Evolutionary conservation across 1,139 yeast genomes (phyloP), one percentile per base, ranked within the genome.

Genomic region (Hanseniaspora sp.): DNA sequence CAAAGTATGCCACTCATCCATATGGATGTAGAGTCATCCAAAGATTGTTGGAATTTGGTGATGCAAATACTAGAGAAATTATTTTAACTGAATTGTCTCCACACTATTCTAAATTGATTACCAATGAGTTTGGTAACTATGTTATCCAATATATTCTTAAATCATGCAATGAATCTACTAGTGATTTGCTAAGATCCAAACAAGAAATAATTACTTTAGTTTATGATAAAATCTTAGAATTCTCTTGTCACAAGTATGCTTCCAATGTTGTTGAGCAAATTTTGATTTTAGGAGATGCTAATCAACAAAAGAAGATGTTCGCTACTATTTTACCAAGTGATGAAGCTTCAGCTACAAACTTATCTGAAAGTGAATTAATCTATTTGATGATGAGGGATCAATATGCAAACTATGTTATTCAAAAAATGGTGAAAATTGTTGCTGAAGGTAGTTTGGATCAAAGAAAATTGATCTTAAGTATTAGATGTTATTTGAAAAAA

Each of bases 21-120:
- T 94, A 92, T 68, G 99, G 99, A 11, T 94, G 98, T 69, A 78
- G 98, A 57, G 98, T 94, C 6, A 85, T 94, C 58, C 99, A 94
- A 70, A 76, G 98, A 60, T 75, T 90, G 63, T 74, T 94, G 56
- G 97, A 92, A 68, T 82, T 79, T 68, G 78, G 77, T 38, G 68
- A 73, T 11, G 66, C 69, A 8, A 74, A 72, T 15, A 94, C 86
- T 64, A 85, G 82, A 63, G 72, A 75, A 38, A 74, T 77, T 56
- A 82, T 84, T 54, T 70, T 92, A 60, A 72, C 70, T 30, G 95
- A 88, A 64, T 74, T 94, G 62, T 83, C 82, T 61, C 76, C 81
- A 54, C 85, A 79, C 64, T 78, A 88, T 30, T 84, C 78, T 58
- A 83, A 79, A 65, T 75, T 94, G 62, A 86, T 90, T 58, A 95